These are phyloP conservation scores for Suillus bovinus DNA, from an alignment of 768 basidiomycete species.

Conservation along the genomic window DNA sequence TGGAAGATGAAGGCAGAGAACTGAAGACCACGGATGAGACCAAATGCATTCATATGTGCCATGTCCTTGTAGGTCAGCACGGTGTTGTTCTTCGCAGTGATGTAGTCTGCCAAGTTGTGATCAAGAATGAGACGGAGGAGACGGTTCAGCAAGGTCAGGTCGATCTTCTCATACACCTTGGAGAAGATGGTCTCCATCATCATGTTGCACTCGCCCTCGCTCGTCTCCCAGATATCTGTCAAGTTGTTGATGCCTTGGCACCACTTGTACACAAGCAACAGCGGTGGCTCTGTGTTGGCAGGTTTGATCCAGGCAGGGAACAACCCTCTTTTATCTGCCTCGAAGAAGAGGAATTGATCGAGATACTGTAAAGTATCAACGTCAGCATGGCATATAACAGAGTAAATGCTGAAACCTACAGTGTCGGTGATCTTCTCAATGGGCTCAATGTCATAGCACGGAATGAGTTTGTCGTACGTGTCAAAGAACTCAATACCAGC, in stretches of 20 bases:
- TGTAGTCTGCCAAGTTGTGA: constrained; percentile 98
- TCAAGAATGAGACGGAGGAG: constrained; percentile 95
- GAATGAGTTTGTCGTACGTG: constrained; percentile 97
- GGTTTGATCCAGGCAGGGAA: constrained; percentile 99
- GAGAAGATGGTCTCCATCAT: constrained; percentile 98
- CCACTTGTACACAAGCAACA: constrained; percentile 98
- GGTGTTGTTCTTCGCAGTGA: constrained; percentile 98
- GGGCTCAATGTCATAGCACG: constrained; percentile 98
- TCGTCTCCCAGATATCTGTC: constrained; percentile 97
- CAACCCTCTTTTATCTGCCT: constrained; percentile 95
- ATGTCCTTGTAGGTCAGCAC: constrained; percentile 95
- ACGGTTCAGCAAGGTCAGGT: constrained; percentile 93
- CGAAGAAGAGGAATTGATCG: constrained; percentile 98
- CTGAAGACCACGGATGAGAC: constrained; percentile 95
- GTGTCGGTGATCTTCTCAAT: constrained; percentile 99
- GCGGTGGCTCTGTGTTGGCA: constrained; percentile 94
- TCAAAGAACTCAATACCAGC: constrained; percentile 97
- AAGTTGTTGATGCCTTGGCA: constrained; percentile 99
- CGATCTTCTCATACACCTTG: constrained; percentile 99
- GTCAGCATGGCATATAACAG: constrained; percentile 16
- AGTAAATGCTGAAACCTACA: constrained; percentile 41
- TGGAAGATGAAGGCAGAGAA: constrained; percentile 99
- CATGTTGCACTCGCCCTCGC: constrained; percentile 96
- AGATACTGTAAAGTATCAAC: constrained; percentile 63
- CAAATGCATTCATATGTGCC: constrained; percentile 97